A percentile compares a stretch with the other conserved stretches of the same genome.
Conservation (phyloP, 148 eudicot genomes). For the Salicornia ramosissima region DNA sequence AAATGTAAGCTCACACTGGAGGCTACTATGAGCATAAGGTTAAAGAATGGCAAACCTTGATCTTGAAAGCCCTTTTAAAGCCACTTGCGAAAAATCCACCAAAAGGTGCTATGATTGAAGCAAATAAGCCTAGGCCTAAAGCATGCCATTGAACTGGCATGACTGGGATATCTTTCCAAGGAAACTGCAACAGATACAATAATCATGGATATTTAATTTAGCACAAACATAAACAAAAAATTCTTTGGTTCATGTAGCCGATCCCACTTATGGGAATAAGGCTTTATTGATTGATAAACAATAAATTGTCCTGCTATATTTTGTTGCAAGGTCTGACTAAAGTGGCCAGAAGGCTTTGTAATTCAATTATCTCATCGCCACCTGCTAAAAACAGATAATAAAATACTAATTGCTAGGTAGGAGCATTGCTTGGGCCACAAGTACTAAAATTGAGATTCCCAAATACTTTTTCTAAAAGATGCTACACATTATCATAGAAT, state of each 20-base stretch:
- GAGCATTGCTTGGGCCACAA: no score
- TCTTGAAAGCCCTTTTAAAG: constrained; percentile 95
- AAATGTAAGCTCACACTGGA: not conserved
- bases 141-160: constrained; percentile 98
- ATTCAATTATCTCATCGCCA: not conserved
- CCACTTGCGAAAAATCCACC: constrained; percentile 99
- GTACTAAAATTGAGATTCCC: not conserved
- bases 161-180: constrained; percentile 70
- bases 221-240: not conserved
- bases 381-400: not conserved
- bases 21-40: not conserved
- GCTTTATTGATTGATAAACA: no score
- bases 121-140: constrained; percentile 73
- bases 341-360: not conserved
- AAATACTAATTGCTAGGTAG: no score
- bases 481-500: not conserved
- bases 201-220: not conserved
- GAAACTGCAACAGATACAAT: constrained; percentile 50
- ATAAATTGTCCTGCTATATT: not conserved
- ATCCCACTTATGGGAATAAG: no score
- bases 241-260: no score
- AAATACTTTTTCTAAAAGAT: not conserved
- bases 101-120: constrained; percentile 97
- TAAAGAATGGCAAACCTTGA: constrained; percentile 51
- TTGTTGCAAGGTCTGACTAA: not conserved